Percentiles rank a stretch among this genome's conserved stretches.
Conservation (phyloP, 768 basidiomycete species). For the Rubroboletus satanas region DNA sequence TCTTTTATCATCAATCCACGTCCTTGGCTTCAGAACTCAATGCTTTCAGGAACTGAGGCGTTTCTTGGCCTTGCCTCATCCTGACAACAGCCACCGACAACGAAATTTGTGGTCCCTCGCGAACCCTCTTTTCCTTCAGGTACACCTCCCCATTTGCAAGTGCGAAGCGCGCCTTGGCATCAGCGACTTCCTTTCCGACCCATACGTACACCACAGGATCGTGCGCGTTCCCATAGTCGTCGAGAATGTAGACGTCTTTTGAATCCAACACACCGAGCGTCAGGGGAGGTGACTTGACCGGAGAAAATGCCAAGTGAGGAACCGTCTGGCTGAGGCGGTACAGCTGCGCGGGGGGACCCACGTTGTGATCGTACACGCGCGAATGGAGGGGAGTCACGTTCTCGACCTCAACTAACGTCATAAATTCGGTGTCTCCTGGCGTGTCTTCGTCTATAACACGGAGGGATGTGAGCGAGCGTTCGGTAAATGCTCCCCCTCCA, state of each 20-base stretch:
- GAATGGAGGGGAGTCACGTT: conserved; percentile 15
- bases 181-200: conserved; percentile 49
- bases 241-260: conserved; percentile 51
- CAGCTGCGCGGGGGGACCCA: conserved; percentile 27
- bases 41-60: conserved; percentile 38
- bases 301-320: conserved; percentile 38
- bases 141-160: conserved; percentile 53
- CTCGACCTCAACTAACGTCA: conserved; percentile 42
- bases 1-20: neutral
- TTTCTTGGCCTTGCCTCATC: conserved; percentile 44
- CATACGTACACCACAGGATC: conserved; percentile 53
- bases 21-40: neutral
- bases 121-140: conserved; percentile 37
- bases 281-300: conserved; percentile 23
- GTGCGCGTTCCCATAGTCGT: conserved; percentile 31
- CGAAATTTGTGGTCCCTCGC: conserved; percentile 13
- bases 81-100: conserved; percentile 16
- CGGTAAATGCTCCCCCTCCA: neutral
- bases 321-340: conserved; percentile 44
- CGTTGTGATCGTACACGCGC: conserved; percentile 1
- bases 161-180: conserved; percentile 46
- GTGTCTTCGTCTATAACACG: conserved; percentile 46
- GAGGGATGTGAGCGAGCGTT: neutral
- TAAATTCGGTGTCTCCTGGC: conserved; percentile 44
- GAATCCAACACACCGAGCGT: conserved; percentile 38